Evolutionary conservation across 2,329 filamentous ascomycete genomes (phyloP).

Genomic region (Aspergillus tamarii): DNA sequence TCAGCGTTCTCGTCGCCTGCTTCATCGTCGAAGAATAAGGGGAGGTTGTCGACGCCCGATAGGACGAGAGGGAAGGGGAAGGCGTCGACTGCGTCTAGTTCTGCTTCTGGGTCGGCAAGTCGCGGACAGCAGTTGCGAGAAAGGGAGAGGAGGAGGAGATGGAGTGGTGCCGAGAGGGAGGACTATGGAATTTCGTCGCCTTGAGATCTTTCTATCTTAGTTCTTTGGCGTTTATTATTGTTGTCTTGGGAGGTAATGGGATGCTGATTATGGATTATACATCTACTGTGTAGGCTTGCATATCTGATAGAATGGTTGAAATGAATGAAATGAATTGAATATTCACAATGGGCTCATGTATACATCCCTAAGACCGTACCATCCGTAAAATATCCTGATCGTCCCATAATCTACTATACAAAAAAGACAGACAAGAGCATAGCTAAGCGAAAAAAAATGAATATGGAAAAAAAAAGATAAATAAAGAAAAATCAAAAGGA

Average conservation of each 20-base stretch:
- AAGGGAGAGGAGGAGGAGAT: constrained; percentile 26
- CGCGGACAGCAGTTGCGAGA: constrained; percentile 18
- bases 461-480: not conserved
- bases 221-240: not conserved
- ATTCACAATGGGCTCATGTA: constrained; percentile 10
- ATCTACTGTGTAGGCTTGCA: not conserved
- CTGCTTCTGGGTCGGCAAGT: constrained; percentile 8
- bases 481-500: not conserved
- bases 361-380: constrained; percentile 8
- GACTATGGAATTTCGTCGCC: constrained; percentile 14
- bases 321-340: not conserved
- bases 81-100: not conserved
- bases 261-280: not conserved
- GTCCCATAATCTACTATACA: constrained; percentile 12
- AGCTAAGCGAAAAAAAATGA: constrained; percentile 8
- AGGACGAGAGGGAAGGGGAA: constrained; percentile 12
- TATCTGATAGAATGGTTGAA: not conserved
- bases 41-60: constrained; percentile 19
- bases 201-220: constrained; percentile 1
- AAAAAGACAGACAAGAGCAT: constrained; percentile 7
- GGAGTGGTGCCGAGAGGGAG: constrained; percentile 24
- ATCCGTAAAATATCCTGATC: constrained; percentile 10
- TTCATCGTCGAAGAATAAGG: constrained; percentile 15
- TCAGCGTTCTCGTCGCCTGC: constrained; percentile 11
- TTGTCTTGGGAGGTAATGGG: not conserved